Conservation (phyloP, 805 yeast species). For the Yamadazyma phyllophila region DNA sequence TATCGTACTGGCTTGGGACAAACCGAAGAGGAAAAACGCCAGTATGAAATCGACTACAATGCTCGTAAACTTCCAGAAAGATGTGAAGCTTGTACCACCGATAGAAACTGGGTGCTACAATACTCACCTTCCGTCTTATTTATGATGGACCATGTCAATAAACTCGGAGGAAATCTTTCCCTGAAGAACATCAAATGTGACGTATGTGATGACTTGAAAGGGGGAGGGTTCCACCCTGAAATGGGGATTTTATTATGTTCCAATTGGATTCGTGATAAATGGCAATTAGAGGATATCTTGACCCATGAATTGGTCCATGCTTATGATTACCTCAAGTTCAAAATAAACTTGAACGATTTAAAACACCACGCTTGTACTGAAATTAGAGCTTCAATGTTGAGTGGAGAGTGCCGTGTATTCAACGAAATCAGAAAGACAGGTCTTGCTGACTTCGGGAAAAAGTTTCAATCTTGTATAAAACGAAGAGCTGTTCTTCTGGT, state of each 20-base stretch:
- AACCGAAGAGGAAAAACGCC: conserved; percentile 46
- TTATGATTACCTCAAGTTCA: conserved; percentile 84
- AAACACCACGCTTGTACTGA: conserved; percentile 97
- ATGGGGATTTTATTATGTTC: conserved; percentile 85
- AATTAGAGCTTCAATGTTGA: conserved; percentile 85
- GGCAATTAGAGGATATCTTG: conserved; percentile 86
- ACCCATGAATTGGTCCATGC: conserved; percentile 94
- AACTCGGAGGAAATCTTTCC: conserved; percentile 52
- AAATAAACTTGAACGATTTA: conserved; percentile 80
- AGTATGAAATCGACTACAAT: conserved; percentile 59
- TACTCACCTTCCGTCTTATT: conserved; percentile 85
- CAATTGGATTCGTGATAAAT: conserved; percentile 68
- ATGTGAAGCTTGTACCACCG: conserved; percentile 70
- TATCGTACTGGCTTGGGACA: conserved; percentile 72
- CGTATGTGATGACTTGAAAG: conserved; percentile 72
- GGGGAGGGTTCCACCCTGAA: conserved; percentile 94
- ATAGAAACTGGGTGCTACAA: conserved; percentile 74
- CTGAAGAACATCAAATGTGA: conserved; percentile 67
- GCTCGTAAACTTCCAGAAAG: conserved; percentile 42
- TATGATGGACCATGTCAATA: conserved; percentile 79
- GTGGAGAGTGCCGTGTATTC: conserved; percentile 93
- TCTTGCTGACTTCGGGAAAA: conserved; percentile 57
- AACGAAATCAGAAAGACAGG: conserved; percentile 69
- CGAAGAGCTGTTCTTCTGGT: conserved; percentile 88
- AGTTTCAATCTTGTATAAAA: conserved; percentile 87